Evolutionary conservation across 768 basidiomycete species (phyloP).

Genomic region (Agaricus sinodeliciosus): DNA sequence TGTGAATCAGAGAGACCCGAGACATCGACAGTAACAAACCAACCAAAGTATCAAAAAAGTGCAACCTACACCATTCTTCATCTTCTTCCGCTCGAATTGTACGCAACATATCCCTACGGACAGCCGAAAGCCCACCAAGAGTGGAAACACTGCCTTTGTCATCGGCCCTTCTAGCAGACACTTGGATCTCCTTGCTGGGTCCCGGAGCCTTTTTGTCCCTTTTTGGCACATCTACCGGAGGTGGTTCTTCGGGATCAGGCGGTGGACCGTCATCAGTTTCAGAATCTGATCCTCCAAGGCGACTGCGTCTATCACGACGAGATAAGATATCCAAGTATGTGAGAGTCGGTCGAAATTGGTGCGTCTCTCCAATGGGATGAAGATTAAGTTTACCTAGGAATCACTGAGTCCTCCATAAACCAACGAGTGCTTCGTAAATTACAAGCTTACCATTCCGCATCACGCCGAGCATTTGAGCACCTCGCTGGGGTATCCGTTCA

Average conservation of each 20-base stretch:
- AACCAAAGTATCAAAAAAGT: constrained; percentile 63
- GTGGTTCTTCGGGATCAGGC: constrained; percentile 69
- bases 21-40: constrained; percentile 15
- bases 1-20: constrained; percentile 2
- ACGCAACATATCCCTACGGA: constrained; percentile 71
- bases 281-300: constrained; percentile 50
- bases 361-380: constrained; percentile 70
- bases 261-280: constrained; percentile 78
- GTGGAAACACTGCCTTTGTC: constrained; percentile 44
- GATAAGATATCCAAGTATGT: constrained; percentile 74
- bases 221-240: constrained; percentile 35
- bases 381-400: constrained; percentile 61
- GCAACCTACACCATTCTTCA: constrained; percentile 64
- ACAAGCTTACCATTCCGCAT: constrained; percentile 54
- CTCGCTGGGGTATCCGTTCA: constrained; percentile 60
- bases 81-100: constrained; percentile 73
- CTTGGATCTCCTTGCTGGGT: constrained; percentile 74
- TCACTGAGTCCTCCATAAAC: constrained; percentile 11
- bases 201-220: constrained; percentile 55
- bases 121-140: constrained; percentile 64
- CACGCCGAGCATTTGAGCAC: constrained; percentile 70
- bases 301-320: constrained; percentile 49
- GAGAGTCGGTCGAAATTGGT: constrained; percentile 78
- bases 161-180: constrained; percentile 64
- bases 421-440: background rate